Evolutionary conservation across 495 filamentous ascomycete genomes (phyloP).

Genomic region (Xylaria cubensis): DNA sequence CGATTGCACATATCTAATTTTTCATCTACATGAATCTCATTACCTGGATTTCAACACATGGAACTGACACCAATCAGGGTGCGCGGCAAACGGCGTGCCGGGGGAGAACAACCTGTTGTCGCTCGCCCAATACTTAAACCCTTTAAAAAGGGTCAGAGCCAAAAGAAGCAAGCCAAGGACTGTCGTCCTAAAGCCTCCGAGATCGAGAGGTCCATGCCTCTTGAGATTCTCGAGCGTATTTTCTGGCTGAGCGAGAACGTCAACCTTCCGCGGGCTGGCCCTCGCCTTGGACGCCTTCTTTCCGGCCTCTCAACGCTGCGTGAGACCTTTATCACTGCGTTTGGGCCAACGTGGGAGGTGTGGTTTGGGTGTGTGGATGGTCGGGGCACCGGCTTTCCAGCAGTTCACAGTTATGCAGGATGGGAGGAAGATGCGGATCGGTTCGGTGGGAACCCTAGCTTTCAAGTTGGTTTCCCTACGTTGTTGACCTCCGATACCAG

Average conservation of each 20-base stretch:
- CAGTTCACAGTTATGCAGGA: constrained; percentile 8
- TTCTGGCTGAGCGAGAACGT: constrained; percentile 47
- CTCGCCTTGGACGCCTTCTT: constrained; percentile 43
- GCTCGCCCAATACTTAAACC: not conserved
- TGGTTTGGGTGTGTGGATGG: constrained; percentile 35
- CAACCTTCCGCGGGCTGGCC: constrained; percentile 46
- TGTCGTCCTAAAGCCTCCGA: constrained; percentile 30
- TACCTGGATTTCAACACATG: constrained; percentile 23
- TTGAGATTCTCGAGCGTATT: constrained; percentile 53
- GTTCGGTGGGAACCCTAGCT: constrained; percentile 38
- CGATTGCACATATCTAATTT: not conserved
- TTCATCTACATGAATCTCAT: not conserved
- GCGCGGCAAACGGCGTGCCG: constrained; percentile 37
- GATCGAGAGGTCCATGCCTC: constrained; percentile 45
- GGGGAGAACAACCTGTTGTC: constrained; percentile 9
- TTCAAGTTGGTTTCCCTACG: constrained; percentile 41
- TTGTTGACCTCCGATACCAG: not conserved
- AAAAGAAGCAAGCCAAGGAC: constrained; percentile 22
- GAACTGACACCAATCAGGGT: constrained; percentile 39
- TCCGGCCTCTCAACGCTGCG: constrained; percentile 38
- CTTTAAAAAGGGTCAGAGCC: constrained; percentile 6
- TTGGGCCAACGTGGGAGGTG: constrained; percentile 48
- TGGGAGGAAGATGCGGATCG: constrained; percentile 18
- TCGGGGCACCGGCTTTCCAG: not conserved
- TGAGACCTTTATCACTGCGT: constrained; percentile 41